These are phyloP conservation scores for Phytomonas sp. DNA, from an alignment of 208 protist species.

Conservation along the genomic window DNA sequence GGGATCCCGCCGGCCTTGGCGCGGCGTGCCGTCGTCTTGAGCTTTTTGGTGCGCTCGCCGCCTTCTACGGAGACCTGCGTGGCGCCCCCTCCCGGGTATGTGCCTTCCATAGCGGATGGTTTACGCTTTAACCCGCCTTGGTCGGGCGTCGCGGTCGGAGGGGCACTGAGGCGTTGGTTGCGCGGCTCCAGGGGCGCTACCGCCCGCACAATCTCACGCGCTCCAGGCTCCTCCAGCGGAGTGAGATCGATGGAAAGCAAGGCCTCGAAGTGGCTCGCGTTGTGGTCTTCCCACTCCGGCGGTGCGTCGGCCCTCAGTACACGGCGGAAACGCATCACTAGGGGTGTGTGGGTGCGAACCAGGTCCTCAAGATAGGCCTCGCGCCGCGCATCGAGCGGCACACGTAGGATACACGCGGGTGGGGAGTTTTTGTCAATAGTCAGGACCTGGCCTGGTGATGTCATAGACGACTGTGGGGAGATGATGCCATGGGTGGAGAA, in stretches of 20 bases:
- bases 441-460: slow-evolving; percentile 19
- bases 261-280: slow-evolving; percentile 60
- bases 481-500: neutral
- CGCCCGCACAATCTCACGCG: slow-evolving; percentile 23
- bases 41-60: slow-evolving; percentile 19
- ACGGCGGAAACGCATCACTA: slow-evolving; percentile 53
- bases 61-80: neutral
- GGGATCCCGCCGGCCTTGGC: slow-evolving; percentile 45
- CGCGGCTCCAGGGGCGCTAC: slow-evolving; percentile 33
- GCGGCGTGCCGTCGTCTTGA: slow-evolving; percentile 17
- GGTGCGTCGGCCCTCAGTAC: slow-evolving; percentile 51
- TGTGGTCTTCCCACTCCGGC: slow-evolving; percentile 78
- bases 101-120: neutral
- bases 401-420: slow-evolving; percentile 64
- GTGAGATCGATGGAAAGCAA: slow-evolving; percentile 40
- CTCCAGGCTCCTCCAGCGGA: slow-evolving; percentile 53
- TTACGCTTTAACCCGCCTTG: neutral
- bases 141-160: neutral
- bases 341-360: slow-evolving; percentile 29
- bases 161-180: neutral
- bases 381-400: slow-evolving; percentile 48
- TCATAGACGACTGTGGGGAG: slow-evolving; percentile 1
- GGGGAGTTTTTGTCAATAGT: slow-evolving; percentile 34
- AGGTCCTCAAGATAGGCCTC: slow-evolving; percentile 42
- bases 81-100: neutral